Percentiles rank a stretch among this genome's conserved stretches.
Conservation (phyloP, 768 basidiomycete species). For the Lentinula sp. region DNA sequence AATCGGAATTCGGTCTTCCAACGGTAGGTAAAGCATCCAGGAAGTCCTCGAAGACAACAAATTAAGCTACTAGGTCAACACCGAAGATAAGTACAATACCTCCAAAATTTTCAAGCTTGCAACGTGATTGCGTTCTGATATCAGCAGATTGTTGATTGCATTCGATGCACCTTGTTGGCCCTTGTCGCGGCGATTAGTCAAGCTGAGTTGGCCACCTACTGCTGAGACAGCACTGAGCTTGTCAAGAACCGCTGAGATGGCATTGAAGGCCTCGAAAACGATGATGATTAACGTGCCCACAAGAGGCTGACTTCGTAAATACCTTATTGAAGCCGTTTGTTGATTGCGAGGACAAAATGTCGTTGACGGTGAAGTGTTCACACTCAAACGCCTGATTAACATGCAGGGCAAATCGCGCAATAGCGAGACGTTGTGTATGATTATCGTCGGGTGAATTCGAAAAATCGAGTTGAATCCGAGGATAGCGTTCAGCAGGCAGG, state of each 20-base stretch:
- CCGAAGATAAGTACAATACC: not conserved
- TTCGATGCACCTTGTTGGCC: not conserved
- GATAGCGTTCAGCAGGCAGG: not conserved
- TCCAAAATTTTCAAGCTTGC: slow-evolving; percentile 1
- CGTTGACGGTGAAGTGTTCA: not conserved
- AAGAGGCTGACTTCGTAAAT: not conserved
- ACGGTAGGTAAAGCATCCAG: not conserved
- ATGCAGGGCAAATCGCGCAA: slow-evolving; percentile 1
- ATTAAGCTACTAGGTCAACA: not conserved
- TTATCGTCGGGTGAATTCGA: not conserved
- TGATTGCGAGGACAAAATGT: not conserved
- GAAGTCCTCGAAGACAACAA: not conserved
- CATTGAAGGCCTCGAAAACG: not conserved
- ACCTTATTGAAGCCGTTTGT: slow-evolving; percentile 1
- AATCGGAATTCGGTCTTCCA: not conserved
- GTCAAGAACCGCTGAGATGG: slow-evolving; percentile 1
- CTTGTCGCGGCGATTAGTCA: not conserved
- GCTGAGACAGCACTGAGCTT: not conserved
- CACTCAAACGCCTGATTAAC: not conserved
- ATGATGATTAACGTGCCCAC: not conserved
- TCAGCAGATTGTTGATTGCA: not conserved
- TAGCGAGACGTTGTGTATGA: slow-evolving; percentile 1
- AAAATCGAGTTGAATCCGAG: not conserved
- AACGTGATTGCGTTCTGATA: slow-evolving; percentile 1
- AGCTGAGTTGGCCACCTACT: not conserved